These are phyloP conservation scores for Ascochyta viciae-villosae DNA, from an alignment of 2,329 filamentous ascomycete genomes.

Conservation along the genomic window DNA sequence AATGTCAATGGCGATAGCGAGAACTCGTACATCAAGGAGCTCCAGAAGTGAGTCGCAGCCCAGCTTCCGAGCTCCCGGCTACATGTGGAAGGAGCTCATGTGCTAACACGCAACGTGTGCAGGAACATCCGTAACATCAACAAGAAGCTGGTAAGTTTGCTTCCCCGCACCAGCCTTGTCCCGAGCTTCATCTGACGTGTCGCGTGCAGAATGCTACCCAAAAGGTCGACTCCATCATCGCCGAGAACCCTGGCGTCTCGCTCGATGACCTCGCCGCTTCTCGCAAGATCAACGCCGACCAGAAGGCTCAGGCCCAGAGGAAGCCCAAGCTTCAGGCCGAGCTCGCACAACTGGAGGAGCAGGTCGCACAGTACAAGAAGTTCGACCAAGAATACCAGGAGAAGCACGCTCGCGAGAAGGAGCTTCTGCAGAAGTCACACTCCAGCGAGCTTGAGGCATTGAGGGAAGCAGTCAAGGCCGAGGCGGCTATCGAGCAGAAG, in stretches of 20 bases:
- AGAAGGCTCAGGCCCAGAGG: conserved; percentile 78
- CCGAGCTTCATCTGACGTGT: conserved; percentile 27
- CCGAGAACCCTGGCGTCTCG: conserved; percentile 72
- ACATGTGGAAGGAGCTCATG: conserved; percentile 2
- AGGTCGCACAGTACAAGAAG: conserved; percentile 76
- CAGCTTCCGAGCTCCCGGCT: conserved; percentile 5
- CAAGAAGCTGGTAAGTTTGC: conserved; percentile 84
- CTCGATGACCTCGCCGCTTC: conserved; percentile 75
- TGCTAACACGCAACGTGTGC: conserved; percentile 24
- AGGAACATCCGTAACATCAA: conserved; percentile 90
- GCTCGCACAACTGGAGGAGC: conserved; percentile 74
- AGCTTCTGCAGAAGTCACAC: conserved; percentile 61
- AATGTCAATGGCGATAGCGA: conserved; percentile 71
- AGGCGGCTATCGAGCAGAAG: conserved; percentile 58
- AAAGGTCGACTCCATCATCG: conserved; percentile 74
- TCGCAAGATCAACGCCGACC: conserved; percentile 80
- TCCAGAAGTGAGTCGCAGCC: conserved; percentile 77
- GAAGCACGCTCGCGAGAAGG: conserved; percentile 65
- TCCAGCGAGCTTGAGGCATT: conserved; percentile 64
- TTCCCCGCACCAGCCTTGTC: conserved; percentile 3
- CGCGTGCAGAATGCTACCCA: conserved; percentile 67
- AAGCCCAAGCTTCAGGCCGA: conserved; percentile 75
- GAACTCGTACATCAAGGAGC: conserved; percentile 82
- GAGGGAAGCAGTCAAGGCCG: conserved; percentile 61
- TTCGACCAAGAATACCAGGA: conserved; percentile 74